A percentile compares a stretch with the other conserved stretches of the same genome.
These are phyloP conservation scores for Saccharomyces hybrid DNA, from an alignment of 1,139 yeast species.

Conservation along the genomic window DNA sequence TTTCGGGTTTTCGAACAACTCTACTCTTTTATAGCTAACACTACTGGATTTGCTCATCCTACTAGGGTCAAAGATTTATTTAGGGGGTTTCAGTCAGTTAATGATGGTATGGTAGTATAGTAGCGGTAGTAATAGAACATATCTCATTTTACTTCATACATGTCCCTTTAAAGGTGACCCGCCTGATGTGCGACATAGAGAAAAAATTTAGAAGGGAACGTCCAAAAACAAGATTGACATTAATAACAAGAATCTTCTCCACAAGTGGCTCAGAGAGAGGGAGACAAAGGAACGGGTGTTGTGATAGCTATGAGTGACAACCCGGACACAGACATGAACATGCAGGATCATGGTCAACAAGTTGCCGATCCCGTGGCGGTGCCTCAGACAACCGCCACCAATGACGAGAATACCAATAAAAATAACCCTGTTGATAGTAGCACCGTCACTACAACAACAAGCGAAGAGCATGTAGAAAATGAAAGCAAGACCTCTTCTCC, in stretches of 20 bases:
- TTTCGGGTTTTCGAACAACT: conserved; percentile 27
- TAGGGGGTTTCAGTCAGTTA: too few species aligned
- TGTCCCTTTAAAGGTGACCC: not conserved
- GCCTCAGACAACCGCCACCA: not conserved
- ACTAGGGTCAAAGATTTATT: not conserved
- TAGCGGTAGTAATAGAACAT: not conserved
- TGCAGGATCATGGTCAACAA: not conserved
- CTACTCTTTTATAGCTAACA: conserved; percentile 21
- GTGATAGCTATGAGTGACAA: not conserved
- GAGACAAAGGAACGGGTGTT: not conserved
- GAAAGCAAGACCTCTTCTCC: not conserved
- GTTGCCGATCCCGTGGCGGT: not conserved
- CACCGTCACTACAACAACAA: not conserved
- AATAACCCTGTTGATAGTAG: not conserved
- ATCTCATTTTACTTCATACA: too few species aligned
- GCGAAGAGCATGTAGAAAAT: not conserved
- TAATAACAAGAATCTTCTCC: not conserved
- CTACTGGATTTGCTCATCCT: conserved; percentile 2
- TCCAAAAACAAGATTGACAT: not conserved
- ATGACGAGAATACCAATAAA: not conserved
- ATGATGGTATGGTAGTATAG: too few species aligned
- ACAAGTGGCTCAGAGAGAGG: not conserved
- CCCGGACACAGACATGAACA: not conserved
- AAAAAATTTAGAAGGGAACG: not conserved
- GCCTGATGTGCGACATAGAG: not conserved